Evolutionary conservation across 2,329 filamentous ascomycete genomes (phyloP), one percentile per base, ranked within the genome.

Genomic region (Penicillium sp.): DNA sequence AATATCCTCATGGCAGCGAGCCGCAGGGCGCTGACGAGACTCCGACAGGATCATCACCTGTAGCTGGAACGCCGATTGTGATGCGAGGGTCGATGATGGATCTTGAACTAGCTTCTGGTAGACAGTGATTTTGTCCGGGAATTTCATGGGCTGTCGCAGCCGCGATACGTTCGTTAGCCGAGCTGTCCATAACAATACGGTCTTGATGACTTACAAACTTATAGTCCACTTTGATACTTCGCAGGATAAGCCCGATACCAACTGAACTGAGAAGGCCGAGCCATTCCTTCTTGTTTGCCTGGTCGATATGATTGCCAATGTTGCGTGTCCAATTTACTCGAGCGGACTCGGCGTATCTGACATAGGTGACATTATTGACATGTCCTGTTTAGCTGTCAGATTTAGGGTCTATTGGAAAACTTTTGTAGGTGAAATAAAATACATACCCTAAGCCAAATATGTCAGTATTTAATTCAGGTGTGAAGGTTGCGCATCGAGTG

Each of bases 301-400:
- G 81, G 61, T 90, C 85, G 42, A 84, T 74, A 53, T 83, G 73
- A 2, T 78, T 73, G 4, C 84, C 87, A 60, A 89, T 86, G 64
- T 90, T 87, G 50, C 79, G 78, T 24, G 85, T 80, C 87, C 89
- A 95, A 63, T 91, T 89, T 28, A 92, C 82, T 31, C 92, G 82
- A 4, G 85, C 86, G 5, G 87, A 86, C 69, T 96, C 92, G 31
- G 90, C 90, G 69, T 89, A 95, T 55, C 88, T 82, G 61, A 88
- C 85, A 70, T 95, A 95, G 58, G 82, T 83, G 56, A 92, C 85
- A 63, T 95, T 95, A 69, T 95, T 96, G 44, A 96, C 87, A 70
- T 96, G 90, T 44, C 85, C 83, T 84, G 75, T 14, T 28, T 8
- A 33, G 9, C n/a, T 20, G 22, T 59, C 28, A 44, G 41, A 44